Evolutionary conservation across 208 protist genomes (phyloP), one percentile per base, ranked within the genome.

Genomic region (Herpetomonas tarakana): DNA sequence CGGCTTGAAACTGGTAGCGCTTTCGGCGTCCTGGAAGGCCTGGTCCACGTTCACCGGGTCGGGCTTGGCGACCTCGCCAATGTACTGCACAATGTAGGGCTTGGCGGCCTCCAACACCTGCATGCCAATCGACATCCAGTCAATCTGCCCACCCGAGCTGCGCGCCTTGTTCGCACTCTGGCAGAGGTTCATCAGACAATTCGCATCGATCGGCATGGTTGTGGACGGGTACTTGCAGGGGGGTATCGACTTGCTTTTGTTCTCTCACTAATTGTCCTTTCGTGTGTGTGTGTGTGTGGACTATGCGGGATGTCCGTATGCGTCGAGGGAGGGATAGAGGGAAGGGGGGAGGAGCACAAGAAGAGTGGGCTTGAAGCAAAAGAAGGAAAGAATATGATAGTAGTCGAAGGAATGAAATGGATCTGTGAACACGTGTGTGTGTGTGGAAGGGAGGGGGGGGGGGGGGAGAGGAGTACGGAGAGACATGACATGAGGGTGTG

Each of bases 41-140:
- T 77, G 62, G 14, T 78, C 47, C 19, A 84, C 53, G 60, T 88
- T 65, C 0, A 83, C 74, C 4, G 31, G 31, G 38, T 54, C 51
- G 2, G 81, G 81, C 11, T 70, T 70, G 0, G 28, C 28, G 12
- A 81, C 72, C 4, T 68, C 51, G 25, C 81, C 81, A 35, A 87
- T 59, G 67, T 80, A 81, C 39, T 70, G 69, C 31, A 87, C 81
- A 22, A 83, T 52, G 58, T 87, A 87, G 1, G 71, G 79, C 4
- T 53, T 59, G 2, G 71, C 74, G 30, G 79, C 49, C 41, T 73
- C 66, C 27, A 80, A 35, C 0, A 72, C 72, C 27, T 71, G 60
- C 64, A 70, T 65, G 58, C 65, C 71, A 11, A 84, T 45, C 19
- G 26, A 51, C 47, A 78, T 51, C 68, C 69, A 81, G 52, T 76